Percentiles rank a stretch among this genome's conserved stretches.
Evolutionary conservation across 768 basidiomycete genomes (phyloP).

Genomic region (Phanerochaete sordida): DNA sequence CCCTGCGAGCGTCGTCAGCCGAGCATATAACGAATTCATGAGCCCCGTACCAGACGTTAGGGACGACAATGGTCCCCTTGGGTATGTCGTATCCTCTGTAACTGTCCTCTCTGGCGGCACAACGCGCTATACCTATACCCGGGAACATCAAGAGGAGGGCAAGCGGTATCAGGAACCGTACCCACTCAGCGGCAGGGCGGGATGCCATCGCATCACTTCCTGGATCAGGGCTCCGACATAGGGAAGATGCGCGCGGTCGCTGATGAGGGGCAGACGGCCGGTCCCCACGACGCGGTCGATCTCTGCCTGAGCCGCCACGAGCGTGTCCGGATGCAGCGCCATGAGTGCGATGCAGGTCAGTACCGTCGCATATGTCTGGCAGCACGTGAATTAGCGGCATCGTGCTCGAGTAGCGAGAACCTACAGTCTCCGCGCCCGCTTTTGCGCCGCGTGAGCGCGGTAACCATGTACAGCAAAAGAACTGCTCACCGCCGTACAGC

Average conservation of each 20-base stretch:
- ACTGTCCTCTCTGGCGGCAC: conserved; percentile 53
- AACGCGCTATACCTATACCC: conserved; percentile 48
- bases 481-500: conserved; percentile 2
- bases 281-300: conserved; percentile 22
- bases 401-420: too few species aligned
- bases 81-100: conserved; percentile 54
- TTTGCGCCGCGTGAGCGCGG: background rate
- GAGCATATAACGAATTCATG: background rate
- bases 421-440: conserved; percentile 10
- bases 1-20: background rate
- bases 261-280: conserved; percentile 20
- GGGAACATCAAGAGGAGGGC: background rate
- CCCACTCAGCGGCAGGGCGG: conserved; percentile 5
- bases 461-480: background rate
- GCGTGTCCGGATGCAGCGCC: conserved; percentile 24
- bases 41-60: conserved; percentile 34
- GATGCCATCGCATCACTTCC: conserved; percentile 30
- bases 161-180: background rate
- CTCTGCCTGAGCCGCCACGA: conserved; percentile 24
- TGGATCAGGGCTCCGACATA: conserved; percentile 28
- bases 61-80: conserved; percentile 53
- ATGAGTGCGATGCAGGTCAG: conserved; percentile 23
- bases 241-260: conserved; percentile 19
- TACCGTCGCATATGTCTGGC: conserved; percentile 20
- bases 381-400: too few species aligned